phyloP scores from a whole-genome alignment of 1,284 basidiomycete species.

The Rhodofomes roseus region DNA sequence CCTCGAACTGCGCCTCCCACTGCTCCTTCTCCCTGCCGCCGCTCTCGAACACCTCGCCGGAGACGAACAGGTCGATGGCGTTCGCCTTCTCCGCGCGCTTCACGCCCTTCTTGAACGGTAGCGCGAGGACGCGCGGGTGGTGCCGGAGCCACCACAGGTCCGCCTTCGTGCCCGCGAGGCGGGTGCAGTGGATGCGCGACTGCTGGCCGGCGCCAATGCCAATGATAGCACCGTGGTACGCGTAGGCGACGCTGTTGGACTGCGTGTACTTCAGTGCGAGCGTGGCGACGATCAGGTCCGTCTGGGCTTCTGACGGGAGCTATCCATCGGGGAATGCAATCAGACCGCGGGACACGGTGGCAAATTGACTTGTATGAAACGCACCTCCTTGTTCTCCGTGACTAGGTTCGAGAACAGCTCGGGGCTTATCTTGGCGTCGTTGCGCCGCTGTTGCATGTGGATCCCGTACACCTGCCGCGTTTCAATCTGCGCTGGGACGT shows the following conservation, averaged over 20 bases:
- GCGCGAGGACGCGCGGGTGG: slow-evolving; percentile 86
- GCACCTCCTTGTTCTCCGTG: slow-evolving; percentile 79
- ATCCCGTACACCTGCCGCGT: slow-evolving; percentile 96
- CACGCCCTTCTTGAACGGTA: slow-evolving; percentile 96
- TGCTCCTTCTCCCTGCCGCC: slow-evolving; percentile 71
- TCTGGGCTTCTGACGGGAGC: slow-evolving; percentile 73
- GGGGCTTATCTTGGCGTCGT: slow-evolving; percentile 86
- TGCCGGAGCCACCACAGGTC: slow-evolving; percentile 99
- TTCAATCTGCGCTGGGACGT: slow-evolving; percentile 76
- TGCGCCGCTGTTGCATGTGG: slow-evolving; percentile 87
- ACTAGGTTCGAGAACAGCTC: slow-evolving; percentile 88
- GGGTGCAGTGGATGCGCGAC: slow-evolving; percentile 98
- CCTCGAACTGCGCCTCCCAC: slow-evolving; percentile 90
- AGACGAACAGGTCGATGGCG: slow-evolving; percentile 96
- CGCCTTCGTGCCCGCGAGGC: slow-evolving; percentile 96
- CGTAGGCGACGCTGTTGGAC: slow-evolving; percentile 98
- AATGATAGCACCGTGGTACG: slow-evolving; percentile 89
- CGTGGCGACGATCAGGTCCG: slow-evolving; percentile 91
- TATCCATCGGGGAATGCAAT: slow-evolving; percentile 24
- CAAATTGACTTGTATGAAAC: slow-evolving; percentile 17
- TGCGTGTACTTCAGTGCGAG: slow-evolving; percentile 98
- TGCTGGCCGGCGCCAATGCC: slow-evolving; percentile 98
- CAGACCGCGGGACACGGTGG: not conserved
- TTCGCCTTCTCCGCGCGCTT: slow-evolving; percentile 99
- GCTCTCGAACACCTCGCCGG: slow-evolving; percentile 84